Evolutionary conservation across 2,329 filamentous ascomycete genomes (phyloP).

Genomic region (Mycocentrospora acerina): DNA sequence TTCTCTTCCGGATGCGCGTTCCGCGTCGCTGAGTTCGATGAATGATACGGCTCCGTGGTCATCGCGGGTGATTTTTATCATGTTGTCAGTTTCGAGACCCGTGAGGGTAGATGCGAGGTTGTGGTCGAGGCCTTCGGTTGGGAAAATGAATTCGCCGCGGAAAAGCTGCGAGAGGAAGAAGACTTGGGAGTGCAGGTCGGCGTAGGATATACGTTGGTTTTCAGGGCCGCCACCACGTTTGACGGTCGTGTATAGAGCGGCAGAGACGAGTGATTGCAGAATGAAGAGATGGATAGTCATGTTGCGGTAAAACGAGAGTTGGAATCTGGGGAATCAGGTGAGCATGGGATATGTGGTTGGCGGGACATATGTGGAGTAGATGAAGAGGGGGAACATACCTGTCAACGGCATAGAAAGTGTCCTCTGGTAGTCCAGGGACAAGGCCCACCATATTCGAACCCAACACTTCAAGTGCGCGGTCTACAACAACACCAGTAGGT

Average conservation of each 20-base stretch:
- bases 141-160: slow-evolving; percentile 95
- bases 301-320: slow-evolving; percentile 96
- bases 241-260: slow-evolving; percentile 84
- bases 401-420: slow-evolving; percentile 92
- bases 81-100: slow-evolving; percentile 74
- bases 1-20: slow-evolving; percentile 78
- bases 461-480: slow-evolving; percentile 86
- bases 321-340: slow-evolving; percentile 60
- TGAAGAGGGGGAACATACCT: slow-evolving; percentile 44
- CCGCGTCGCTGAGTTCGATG: slow-evolving; percentile 73
- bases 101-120: slow-evolving; percentile 81
- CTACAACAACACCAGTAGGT: slow-evolving; percentile 78
- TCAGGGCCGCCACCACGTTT: slow-evolving; percentile 86
- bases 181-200: slow-evolving; percentile 75
- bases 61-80: slow-evolving; percentile 67
- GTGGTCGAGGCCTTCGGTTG: slow-evolving; percentile 74
- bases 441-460: slow-evolving; percentile 85
- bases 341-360: slow-evolving; percentile 7
- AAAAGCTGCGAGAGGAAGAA: slow-evolving; percentile 88
- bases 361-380: not conserved
- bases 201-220: slow-evolving; percentile 75
- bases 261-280: slow-evolving; percentile 85
- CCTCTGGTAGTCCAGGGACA: slow-evolving; percentile 77
- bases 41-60: slow-evolving; percentile 57
- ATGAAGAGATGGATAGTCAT: slow-evolving; percentile 99